A percentile compares a stretch with the other conserved stretches of the same genome.
Evolutionary conservation across 2,329 filamentous ascomycete genomes (phyloP).

Genomic region (Colletotrichum sublineola): DNA sequence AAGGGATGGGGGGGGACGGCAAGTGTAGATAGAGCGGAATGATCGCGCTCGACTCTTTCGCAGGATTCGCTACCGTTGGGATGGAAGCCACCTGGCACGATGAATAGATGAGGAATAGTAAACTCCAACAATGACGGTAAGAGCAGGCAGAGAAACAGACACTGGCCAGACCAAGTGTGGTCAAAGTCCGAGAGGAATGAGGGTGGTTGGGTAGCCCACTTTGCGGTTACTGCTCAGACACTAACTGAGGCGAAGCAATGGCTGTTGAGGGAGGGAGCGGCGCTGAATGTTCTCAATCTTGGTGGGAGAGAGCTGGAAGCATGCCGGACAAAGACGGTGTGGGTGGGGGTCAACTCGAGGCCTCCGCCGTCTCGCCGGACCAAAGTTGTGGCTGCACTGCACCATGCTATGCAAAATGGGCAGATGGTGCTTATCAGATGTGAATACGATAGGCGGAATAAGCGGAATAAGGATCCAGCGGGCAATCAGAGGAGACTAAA

Average conservation of each 20-base stretch:
- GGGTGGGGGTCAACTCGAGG: no score
- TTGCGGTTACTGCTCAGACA: constrained; percentile 13
- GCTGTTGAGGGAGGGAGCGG: constrained; percentile 8
- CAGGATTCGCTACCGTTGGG: background rate
- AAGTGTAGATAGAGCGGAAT: no score
- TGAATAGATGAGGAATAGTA: background rate
- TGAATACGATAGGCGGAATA: no score
- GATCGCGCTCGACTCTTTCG: background rate
- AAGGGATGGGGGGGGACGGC: no score
- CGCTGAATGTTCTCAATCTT: constrained; percentile 9
- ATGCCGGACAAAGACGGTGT: background rate
- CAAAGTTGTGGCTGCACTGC: no score
- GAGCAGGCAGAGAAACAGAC: background rate
- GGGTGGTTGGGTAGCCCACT: constrained; percentile 14
- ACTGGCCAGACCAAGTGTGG: background rate
- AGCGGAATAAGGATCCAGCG: no score
- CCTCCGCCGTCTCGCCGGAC: no score
- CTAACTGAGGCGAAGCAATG: constrained; percentile 6
- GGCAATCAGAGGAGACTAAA: no score
- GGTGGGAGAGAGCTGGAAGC: background rate
- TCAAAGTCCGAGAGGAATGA: background rate
- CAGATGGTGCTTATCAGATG: no score
- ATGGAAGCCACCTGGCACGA: constrained; percentile 10
- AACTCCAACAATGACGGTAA: background rate
- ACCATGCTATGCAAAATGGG: no score